Base-by-base conservation (phyloP, 2,329 filamentous ascomycete genomes). In the Xylaria sp. region DNA sequence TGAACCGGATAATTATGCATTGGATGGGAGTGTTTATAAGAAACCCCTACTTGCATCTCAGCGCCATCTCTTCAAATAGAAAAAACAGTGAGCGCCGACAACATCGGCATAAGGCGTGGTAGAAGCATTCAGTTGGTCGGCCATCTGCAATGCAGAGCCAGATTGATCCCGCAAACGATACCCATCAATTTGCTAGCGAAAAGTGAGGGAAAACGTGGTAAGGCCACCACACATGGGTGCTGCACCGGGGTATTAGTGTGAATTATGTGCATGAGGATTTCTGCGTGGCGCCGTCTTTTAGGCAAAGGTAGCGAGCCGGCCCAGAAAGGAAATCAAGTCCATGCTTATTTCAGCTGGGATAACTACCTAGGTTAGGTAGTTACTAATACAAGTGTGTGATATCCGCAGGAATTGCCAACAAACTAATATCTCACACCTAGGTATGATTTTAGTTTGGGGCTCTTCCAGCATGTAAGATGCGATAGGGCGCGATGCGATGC, bases 151-250 rank as follows among this genome's bases (percentile, higher is more conserved):
- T 62, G 23, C 59, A 25, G 39, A 60, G 10, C 52, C 41, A 25
- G 65, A 30, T 67, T 30, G 56, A 64, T 67, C 65, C 60, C 64
- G 50, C 65, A 57, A 62, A 53, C 10, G 23, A 43, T 23, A 23
- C 48, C 57, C 43, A 48, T 34, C 36, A 6, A 1, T 53, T 7
- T 6, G 3, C 18, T 18, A 15, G 28, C 53, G 45, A 18, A 50
- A 56, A 60, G 60, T 45, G 59, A 63, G 25, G 36, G 20, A 56
- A 50, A 65, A 65, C 55, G 58, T 66, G 55, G 55, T 55, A 50
- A 48, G 10, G 50, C 30, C 7, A 30, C 23, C 30, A 13, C n/a
- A 13, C 20, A 36, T 32, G 10, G 43, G 32, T n/a, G 46, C 46
- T 60, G 46, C 55, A 30, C 50, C 23, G 60, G 59, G 18, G 41